Evolutionary conservation across 306 rosid species (phyloP), one percentile per base, ranked within the genome.

Genomic region (Vigna radiata): DNA sequence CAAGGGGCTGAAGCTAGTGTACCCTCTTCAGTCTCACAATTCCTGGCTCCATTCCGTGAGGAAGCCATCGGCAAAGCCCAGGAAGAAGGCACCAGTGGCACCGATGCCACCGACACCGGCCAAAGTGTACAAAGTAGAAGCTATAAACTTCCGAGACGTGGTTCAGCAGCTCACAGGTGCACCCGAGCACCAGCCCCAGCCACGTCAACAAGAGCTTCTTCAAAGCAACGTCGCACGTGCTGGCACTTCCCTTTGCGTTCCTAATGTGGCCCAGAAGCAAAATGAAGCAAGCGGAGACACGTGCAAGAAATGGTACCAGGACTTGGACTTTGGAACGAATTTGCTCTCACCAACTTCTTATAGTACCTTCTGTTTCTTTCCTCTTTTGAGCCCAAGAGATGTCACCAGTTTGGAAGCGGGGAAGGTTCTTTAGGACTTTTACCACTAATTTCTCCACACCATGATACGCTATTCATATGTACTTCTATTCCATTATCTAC

Each of bases 151-250:
- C 84, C 62, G 89, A 19, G 83, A 84, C 50, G 84, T 94, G 11
- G 98, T 91, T 62, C 96, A 91, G 77, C 83, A 82, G n/a, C 96
- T 94, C 61, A 94, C 97, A 8, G 86, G 93, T 66, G 87, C 87
- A 49, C 88, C 83, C 1, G 84, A 87, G 83, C 86, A 80, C 70
- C 79, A 25, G 44, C 64, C 60, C 8, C 81, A 46, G 46, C 55
- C 21, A 61, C 5, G n/a, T 53, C 76, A 66, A 0, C 74, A 66
- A 0, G 71, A 61, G 14, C 16, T 36, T 15, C 87, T 76, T 18
- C 91, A 83, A 4, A 73, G 37, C 58, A 49, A 65, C 0, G 73
- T 52, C 2, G 82, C 89, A 9, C 83, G 84, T 50, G 4, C 31
- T 10, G 25, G 54, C 29, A 12, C 65, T 56, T 73, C 88, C 0